A percentile compares a stretch with the other conserved stretches of the same genome.
phyloP scores from a whole-genome alignment of 2,329 filamentous ascomycete genomes.

The Aspergillus spinulosporus region DNA sequence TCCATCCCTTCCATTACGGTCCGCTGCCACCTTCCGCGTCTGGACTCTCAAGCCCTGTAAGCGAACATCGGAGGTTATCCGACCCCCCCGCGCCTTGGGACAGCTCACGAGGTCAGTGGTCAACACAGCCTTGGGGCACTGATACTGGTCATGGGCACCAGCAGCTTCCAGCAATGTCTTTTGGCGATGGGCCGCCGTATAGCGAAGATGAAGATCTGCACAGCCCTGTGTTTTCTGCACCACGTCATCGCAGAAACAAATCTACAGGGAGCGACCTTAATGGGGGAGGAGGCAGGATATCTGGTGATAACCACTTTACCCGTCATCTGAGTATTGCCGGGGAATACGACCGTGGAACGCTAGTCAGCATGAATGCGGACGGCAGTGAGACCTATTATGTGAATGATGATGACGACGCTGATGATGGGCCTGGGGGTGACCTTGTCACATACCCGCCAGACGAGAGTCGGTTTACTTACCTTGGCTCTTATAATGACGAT shows the following conservation, averaged over 20 bases:
- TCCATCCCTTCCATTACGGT: constrained; percentile 89
- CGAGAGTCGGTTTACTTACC: constrained; percentile 59
- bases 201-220: constrained; percentile 95
- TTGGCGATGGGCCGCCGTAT: constrained; percentile 86
- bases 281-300: constrained; percentile 49
- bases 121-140: constrained; percentile 49
- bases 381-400: constrained; percentile 75
- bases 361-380: constrained; percentile 66
- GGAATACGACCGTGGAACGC: constrained; percentile 65
- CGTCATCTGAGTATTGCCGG: constrained; percentile 43
- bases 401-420: constrained; percentile 60
- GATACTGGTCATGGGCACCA: constrained; percentile 61
- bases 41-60: constrained; percentile 78
- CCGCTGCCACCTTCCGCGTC: constrained; percentile 74
- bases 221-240: constrained; percentile 80
- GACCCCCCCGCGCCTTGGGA: constrained; percentile 76
- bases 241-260: constrained; percentile 82
- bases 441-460: constrained; percentile 75
- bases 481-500: constrained; percentile 47
- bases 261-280: constrained; percentile 49
- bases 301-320: constrained; percentile 43
- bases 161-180: constrained; percentile 78
- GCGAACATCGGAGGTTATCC: constrained; percentile 76
- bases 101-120: constrained; percentile 60
- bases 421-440: constrained; percentile 74